Evolutionary conservation across 179 eudicot genomes (phyloP), one percentile per base, ranked within the genome.

Genomic region (Beta macrorhiza): DNA sequence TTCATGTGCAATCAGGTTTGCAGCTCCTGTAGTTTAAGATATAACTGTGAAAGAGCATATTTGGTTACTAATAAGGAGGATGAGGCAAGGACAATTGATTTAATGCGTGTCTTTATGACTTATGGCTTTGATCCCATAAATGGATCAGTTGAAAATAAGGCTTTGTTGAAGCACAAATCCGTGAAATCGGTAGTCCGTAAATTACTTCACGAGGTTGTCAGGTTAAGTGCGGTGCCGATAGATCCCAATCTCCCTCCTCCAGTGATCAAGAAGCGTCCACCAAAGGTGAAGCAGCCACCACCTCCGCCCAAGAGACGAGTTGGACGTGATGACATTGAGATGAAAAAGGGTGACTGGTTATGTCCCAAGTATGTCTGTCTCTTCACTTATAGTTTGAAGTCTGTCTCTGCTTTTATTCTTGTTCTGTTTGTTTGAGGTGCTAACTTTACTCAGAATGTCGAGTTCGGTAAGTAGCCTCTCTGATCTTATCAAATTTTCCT

Each of bases 201-300:
- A 81, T 87, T 95, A 83, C 90, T 95, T 79, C 94, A 89, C 73
- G 97, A 92, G 81, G 89, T 95, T 72, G 95, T 91, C 68, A 95
- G 89, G 85, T 83, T 95, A 81, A 93, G 99, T 87, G 91, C 96
- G 74, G 94, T 92, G 76, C 99, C 98, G n/a, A 96, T 96, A 68
- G 99, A 96, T 88, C 99, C 98, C 63, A 90, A 93, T 83, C 96
- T 96, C 58, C 92, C 98, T n/a, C 99, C 94, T 82, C 99, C 98
- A 63, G 85, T 96, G 72, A 90, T 92, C 57, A 94, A 88, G 76
- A 90, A 82, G 77, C 98, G 96, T 58, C 98, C 96, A 76, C 98
- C 94, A 53, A 95, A 95, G 84, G 97, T 95, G 84, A 95, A 95
- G 87, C 93, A 88, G 81, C 98, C 99, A 20, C 98, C 99, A 22